phyloP scores from a whole-genome alignment of 2,329 filamentous ascomycete genomes.

The Diplodia sapinea region DNA sequence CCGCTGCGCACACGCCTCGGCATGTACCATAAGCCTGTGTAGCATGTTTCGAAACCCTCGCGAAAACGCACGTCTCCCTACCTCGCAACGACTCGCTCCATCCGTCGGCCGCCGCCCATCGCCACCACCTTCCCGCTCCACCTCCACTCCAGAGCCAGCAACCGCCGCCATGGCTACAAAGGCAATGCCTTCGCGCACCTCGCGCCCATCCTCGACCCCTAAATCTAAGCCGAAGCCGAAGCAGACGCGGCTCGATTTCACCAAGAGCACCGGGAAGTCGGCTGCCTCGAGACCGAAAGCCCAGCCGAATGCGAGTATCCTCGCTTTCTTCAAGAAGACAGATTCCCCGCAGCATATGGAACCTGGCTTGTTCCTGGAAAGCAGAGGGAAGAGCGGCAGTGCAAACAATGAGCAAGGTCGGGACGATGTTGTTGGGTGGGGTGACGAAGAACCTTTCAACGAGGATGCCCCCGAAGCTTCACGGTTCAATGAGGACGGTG shows the following conservation, averaged over 20 bases:
- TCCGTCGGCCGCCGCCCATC: constrained; percentile 61
- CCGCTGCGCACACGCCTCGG: not conserved
- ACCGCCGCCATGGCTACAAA: constrained; percentile 38
- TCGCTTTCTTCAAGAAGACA: constrained; percentile 61
- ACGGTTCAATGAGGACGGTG: constrained; percentile 53
- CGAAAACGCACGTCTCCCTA: constrained; percentile 50
- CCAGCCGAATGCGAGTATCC: constrained; percentile 58
- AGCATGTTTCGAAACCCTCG: constrained; percentile 63
- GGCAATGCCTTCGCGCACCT: constrained; percentile 34
- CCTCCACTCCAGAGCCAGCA: constrained; percentile 31
- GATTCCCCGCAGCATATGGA: constrained; percentile 46
- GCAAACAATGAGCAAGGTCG: constrained; percentile 37
- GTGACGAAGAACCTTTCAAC: constrained; percentile 37
- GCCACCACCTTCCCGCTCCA: constrained; percentile 52
- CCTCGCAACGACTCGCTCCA: constrained; percentile 47
- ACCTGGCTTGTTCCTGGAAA: constrained; percentile 45
- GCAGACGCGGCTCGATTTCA: constrained; percentile 46
- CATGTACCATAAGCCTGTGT: not conserved
- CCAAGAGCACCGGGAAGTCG: constrained; percentile 41
- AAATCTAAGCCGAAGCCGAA: constrained; percentile 39
- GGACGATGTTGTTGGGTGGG: constrained; percentile 43
- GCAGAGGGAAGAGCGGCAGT: constrained; percentile 34
- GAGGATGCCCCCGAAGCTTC: constrained; percentile 36
- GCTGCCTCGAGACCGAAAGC: constrained; percentile 45
- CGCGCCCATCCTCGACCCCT: constrained; percentile 24